phyloP scores from a whole-genome alignment of 2,329 filamentous ascomycete genomes.

The Conoideocrella luteorostrata region DNA sequence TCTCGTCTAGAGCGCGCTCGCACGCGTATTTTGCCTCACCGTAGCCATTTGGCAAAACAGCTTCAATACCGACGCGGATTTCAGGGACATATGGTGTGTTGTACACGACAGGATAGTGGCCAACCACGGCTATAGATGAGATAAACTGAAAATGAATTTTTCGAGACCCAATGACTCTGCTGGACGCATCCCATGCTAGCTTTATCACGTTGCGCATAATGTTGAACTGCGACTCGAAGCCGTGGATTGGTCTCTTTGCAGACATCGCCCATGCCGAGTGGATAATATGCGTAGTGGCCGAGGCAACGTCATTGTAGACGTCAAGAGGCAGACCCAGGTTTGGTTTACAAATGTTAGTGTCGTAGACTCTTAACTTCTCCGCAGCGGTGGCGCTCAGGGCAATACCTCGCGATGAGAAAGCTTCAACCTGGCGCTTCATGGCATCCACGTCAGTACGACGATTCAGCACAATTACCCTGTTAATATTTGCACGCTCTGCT shows the following conservation, averaged over 20 bases:
- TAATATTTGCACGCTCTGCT: too few species aligned
- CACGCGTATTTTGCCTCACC: constrained; percentile 44
- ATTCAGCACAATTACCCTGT: too few species aligned
- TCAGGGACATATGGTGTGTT: constrained; percentile 33
- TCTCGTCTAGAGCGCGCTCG: constrained; percentile 42
- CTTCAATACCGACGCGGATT: constrained; percentile 27
- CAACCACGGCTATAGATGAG: constrained; percentile 34
- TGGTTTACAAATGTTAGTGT: too few species aligned
- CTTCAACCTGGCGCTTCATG: too few species aligned
- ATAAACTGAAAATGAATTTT: constrained; percentile 32
- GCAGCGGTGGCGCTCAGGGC: too few species aligned
- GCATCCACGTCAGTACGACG: too few species aligned
- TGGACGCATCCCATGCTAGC: constrained; percentile 35
- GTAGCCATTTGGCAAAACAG: constrained; percentile 39
- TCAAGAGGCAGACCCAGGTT: too few species aligned
- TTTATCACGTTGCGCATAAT: constrained; percentile 41
- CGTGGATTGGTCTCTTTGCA: constrained; percentile 18
- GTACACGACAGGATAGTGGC: constrained; percentile 19
- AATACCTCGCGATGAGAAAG: too few species aligned
- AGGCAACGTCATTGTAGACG: too few species aligned
- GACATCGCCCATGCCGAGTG: constrained; percentile 49
- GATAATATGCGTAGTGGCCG: constrained; percentile 31
- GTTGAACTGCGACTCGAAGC: constrained; percentile 38
- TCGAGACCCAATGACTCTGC: constrained; percentile 16
- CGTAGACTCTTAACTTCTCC: too few species aligned